Conservation (phyloP, 495 filamentous ascomycete species). For the Hypoxylon fragiforme region DNA sequence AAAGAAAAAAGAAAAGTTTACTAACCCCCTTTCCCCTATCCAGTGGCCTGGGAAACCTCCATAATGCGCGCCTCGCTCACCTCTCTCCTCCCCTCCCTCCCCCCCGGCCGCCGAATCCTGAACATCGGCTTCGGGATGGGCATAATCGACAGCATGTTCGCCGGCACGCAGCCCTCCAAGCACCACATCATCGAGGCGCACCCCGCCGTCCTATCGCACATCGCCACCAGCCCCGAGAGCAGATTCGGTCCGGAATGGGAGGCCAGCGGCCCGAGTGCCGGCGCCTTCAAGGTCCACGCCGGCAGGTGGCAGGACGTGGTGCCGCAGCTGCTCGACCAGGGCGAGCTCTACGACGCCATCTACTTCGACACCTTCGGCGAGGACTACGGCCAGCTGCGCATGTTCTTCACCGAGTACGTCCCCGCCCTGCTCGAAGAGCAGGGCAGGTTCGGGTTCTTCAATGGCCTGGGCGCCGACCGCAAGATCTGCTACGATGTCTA, state of each 20-base stretch:
- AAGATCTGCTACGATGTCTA: conserved; percentile 96
- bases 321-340: conserved; percentile 67
- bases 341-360: conserved; percentile 81
- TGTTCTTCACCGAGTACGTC: conserved; percentile 87
- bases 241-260: conserved; percentile 54
- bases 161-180: conserved; percentile 61
- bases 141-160: conserved; percentile 86
- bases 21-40: no score
- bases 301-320: conserved; percentile 87
- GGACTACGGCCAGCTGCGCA: conserved; percentile 78
- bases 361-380: conserved; percentile 99
- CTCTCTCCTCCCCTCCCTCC: conserved; percentile 41
- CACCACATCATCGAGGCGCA: conserved; percentile 96
- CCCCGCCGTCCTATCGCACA: conserved; percentile 72
- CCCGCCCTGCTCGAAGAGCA: conserved; percentile 72
- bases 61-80: conserved; percentile 83
- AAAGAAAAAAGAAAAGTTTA: no score
- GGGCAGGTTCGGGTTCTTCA: conserved; percentile 90
- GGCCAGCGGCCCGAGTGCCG: conserved; percentile 40
- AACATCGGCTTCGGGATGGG: conserved; percentile 98
- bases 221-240: conserved; percentile 50
- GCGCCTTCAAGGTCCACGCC: conserved; percentile 49
- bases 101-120: conserved; percentile 67
- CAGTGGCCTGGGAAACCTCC: conserved; percentile 85
- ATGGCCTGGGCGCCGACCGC: conserved; percentile 91